phyloP scores from a whole-genome alignment of 805 yeast genomes.

The Suhomyces prunicola region DNA sequence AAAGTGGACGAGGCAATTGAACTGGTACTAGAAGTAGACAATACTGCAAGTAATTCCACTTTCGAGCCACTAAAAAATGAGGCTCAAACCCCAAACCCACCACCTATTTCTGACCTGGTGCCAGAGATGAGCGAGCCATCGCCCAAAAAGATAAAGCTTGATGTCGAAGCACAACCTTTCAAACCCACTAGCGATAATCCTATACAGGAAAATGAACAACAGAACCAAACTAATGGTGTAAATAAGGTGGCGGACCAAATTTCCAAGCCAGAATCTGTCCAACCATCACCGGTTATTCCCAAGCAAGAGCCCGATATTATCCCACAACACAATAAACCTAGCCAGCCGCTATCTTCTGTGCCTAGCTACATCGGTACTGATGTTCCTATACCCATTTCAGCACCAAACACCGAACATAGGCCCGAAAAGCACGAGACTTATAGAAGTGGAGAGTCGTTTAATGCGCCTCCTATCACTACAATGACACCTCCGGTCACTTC shows the following conservation, averaged over 20 bases:
- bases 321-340: neutral
- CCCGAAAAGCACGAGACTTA: neutral
- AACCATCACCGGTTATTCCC: neutral
- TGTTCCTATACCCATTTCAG: neutral
- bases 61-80: neutral
- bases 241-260: neutral
- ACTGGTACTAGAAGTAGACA: neutral
- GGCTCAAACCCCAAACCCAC: neutral
- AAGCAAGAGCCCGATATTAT: neutral
- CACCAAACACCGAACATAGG: neutral
- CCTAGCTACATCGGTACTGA: neutral
- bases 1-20: neutral
- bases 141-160: slow-evolving; percentile 1
- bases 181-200: neutral
- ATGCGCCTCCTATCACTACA: neutral
- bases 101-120: neutral
- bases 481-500: neutral
- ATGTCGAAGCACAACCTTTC: neutral
- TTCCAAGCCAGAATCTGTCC: neutral
- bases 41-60: neutral
- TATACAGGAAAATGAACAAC: neutral
- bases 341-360: neutral
- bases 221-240: neutral
- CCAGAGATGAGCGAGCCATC: neutral
- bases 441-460: neutral